phyloP scores from a whole-genome alignment of 2,329 filamentous ascomycete genomes.

The Aphanocladium album region DNA sequence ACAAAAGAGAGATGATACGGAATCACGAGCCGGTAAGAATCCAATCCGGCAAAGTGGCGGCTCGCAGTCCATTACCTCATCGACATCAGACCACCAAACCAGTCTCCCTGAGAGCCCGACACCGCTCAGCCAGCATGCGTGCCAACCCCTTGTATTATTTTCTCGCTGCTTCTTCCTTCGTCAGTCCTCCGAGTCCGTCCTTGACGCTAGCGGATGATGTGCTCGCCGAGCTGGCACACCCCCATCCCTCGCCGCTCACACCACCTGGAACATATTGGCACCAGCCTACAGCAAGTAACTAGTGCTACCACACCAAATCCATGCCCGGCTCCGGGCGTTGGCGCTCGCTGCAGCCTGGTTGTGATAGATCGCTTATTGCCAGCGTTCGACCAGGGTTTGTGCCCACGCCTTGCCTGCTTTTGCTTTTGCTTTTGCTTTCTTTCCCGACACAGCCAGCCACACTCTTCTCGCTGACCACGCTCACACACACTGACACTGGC shows the following conservation, averaged over 20 bases:
- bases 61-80: constrained; percentile 10
- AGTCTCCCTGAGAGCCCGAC: not conserved
- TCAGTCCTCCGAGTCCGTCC: constrained; percentile 2
- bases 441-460: too few species aligned
- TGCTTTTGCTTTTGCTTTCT: too few species aligned
- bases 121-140: not conserved
- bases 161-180: not conserved
- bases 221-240: not conserved
- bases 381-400: not conserved
- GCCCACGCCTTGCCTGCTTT: too few species aligned
- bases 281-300: too few species aligned
- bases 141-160: not conserved
- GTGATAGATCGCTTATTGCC: constrained; percentile 11
- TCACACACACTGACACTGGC: too few species aligned
- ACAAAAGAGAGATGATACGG: not conserved
- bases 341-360: constrained; percentile 2
- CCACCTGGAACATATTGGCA: constrained; percentile 3
- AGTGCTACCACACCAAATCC: too few species aligned
- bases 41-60: not conserved
- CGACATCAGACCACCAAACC: not conserved
- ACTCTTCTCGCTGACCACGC: not conserved
- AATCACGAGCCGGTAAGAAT: constrained; percentile 3
- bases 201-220: not conserved
- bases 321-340: not conserved
- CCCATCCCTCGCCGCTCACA: too few species aligned